Evolutionary conservation across 1,284 basidiomycete species (phyloP), one percentile per base, ranked within the genome.

Genomic region (Rhodotorula sp.): DNA sequence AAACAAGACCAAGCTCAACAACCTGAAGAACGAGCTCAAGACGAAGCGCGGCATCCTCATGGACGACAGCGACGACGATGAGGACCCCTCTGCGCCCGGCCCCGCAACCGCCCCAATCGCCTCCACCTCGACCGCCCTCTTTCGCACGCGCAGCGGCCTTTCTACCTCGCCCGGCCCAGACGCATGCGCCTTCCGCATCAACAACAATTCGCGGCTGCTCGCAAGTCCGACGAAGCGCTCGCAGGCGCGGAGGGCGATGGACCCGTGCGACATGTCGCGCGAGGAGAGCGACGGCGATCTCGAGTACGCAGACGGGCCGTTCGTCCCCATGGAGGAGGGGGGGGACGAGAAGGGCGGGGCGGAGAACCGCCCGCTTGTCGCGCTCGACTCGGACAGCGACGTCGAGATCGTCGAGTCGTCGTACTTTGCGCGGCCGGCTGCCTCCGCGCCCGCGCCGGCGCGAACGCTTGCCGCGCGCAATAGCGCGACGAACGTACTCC

Each of bases 181-280:
- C 1, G 17, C 7, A 9, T 22, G 32, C 12, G 13, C 41, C 7
- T 39, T 62, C 37, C 56, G 29, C 8, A 37, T 67, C 61, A 67
- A 67, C 60, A 67, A 62, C 61, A 67, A 67, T 29, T 67, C 66
- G 54, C 27, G 15, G 19, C 37, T 65, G 4, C 64, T 65, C 39
- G 63, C 34, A 9, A 61, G 58, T 36, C 59, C 64, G 41, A 29
- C 27, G n/a, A 70, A 70, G 64, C 48, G 32, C 34, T 34, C 36
- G 27, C 63, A 55, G 29, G 21, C 13, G 53, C n/a, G 58, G 3
- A 64, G 34, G 44, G 44, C 39, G 17, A 41, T 56, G 36, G 64
- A 66, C 51, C 27, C 50, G 15, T 60, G 41, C 51, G 44, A 61
- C 19, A 32, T 64, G 12, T 64, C 59, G 51, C 41, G 44, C 56